These are phyloP conservation scores for Ascodesmis nigricans DNA, from an alignment of 495 filamentous ascomycete species.

Conservation along the genomic window DNA sequence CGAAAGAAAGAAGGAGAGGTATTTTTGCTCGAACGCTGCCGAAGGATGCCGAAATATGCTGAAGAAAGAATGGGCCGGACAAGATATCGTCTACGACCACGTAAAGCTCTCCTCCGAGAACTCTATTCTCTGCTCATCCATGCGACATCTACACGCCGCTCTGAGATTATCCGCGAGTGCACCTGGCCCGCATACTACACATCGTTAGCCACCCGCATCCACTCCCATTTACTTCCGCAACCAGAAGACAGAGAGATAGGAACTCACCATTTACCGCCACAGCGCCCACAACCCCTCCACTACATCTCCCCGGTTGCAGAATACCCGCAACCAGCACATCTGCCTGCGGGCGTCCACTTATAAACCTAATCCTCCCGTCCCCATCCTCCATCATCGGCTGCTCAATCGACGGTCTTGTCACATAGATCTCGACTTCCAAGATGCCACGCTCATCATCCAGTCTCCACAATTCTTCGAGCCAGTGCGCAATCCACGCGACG, in stretches of 20 bases:
- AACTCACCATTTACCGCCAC: conserved; percentile 4
- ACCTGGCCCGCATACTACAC: conserved; percentile 53
- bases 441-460: conserved; percentile 59
- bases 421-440: conserved; percentile 64
- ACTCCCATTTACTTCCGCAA: neutral
- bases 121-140: conserved; percentile 43
- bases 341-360: conserved; percentile 61
- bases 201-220: conserved; percentile 41
- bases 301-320: neutral
- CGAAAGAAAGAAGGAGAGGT: too few relatives aligned
- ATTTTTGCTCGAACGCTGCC: too few relatives aligned
- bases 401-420: conserved; percentile 56
- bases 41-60: too few relatives aligned
- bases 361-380: conserved; percentile 60
- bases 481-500: conserved; percentile 79
- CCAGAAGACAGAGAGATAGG: neutral
- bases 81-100: conserved; percentile 48
- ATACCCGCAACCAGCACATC: conserved; percentile 31
- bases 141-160: conserved; percentile 42
- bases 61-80: too few relatives aligned
- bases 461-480: conserved; percentile 69
- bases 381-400: conserved; percentile 42
- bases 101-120: conserved; percentile 78
- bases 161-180: conserved; percentile 84
- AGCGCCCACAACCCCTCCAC: neutral